phyloP scores from a whole-genome alignment of 2,329 filamentous ascomycete species.

The Ophiostoma montium region DNA sequence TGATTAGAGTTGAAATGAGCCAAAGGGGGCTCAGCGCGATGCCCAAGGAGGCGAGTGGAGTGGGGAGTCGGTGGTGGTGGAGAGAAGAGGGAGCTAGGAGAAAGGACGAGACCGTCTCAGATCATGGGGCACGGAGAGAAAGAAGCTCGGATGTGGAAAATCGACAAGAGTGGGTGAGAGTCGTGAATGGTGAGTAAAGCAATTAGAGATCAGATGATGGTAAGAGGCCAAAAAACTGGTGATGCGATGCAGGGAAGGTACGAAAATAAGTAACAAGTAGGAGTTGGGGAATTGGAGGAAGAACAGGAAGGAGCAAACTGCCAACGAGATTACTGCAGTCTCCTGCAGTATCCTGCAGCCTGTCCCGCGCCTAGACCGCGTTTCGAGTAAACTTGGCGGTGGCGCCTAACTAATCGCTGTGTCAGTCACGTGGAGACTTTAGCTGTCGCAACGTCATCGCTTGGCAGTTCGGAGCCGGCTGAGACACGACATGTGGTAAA shows the following conservation, averaged over 20 bases:
- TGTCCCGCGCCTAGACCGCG: no score
- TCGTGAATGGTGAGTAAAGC: neutral
- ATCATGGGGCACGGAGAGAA: no score
- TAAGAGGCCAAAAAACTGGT: no score
- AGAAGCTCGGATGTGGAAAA: neutral
- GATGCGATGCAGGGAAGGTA: no score
- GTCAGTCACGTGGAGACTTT: neutral
- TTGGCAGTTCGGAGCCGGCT: no score
- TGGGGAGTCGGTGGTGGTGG: neutral
- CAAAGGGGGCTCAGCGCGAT: no score
- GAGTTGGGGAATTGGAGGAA: neutral
- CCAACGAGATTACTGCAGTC: no score
- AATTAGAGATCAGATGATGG: neutral
- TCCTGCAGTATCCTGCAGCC: neutral
- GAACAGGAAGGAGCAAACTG: neutral
- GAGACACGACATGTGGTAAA: neutral
- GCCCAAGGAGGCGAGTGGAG: neutral
- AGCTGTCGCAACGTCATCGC: neutral
- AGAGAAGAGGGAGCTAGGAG: neutral
- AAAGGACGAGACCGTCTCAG: slow-evolving; percentile 3
- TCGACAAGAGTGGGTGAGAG: neutral
- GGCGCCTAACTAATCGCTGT: neutral
- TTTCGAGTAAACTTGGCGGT: no score
- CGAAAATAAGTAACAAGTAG: neutral
- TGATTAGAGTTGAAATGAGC: no score